Base-by-base conservation (phyloP, 2,329 filamentous ascomycete genomes). In the Aspergillus niger region DNA sequence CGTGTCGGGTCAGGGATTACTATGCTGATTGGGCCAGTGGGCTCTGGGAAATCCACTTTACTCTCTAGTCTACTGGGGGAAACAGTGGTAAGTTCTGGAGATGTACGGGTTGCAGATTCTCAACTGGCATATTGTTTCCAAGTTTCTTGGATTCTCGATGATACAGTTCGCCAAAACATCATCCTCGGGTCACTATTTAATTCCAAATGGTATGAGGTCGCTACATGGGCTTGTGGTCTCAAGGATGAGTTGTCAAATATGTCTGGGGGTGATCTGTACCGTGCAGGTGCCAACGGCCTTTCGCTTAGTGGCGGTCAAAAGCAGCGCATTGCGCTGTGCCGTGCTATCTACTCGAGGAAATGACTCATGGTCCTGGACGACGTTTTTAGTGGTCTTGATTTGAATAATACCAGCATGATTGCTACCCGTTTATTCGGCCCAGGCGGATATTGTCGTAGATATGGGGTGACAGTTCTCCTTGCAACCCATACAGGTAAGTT, bases 281-380 rank as follows among this genome's bases (percentile, higher is more conserved):
- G 71, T 39, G 73, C 77, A 52, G 80, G 79, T 5, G 79, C 75
- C 53, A 73, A 74, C 63, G 79, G 79, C 30, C 74, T 77, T 55
- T 71, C 74, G n/a, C 67, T 82, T 32, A 81, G 79, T 64, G 80
- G 79, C 50, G 79, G 79, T 2, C 80, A 82, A 60, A 79, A 77
- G 63, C 77, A 80, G 63, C 71, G 79, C 58, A 73, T 81, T 59
- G 26, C 47, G 44, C 10, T 58, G 20, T 32, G 47, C 28, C 22
- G 55, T 43, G 57, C 57, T 3, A 41, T 58, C n/a, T 58, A 58
- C 28, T 53, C 57, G 7, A 30, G 57, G 5, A 6, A 10, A 17
- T 1, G 22, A 1, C 5, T 54, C 0, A 5, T 58, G 1, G 13
- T 58, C 8, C 57, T 58, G 4, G 57, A 58, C 10, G 57, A 58